These are phyloP conservation scores for Aechmea fasciata DNA, from an alignment of 176 grass and related monocot genomes.

Conservation along the genomic window DNA sequence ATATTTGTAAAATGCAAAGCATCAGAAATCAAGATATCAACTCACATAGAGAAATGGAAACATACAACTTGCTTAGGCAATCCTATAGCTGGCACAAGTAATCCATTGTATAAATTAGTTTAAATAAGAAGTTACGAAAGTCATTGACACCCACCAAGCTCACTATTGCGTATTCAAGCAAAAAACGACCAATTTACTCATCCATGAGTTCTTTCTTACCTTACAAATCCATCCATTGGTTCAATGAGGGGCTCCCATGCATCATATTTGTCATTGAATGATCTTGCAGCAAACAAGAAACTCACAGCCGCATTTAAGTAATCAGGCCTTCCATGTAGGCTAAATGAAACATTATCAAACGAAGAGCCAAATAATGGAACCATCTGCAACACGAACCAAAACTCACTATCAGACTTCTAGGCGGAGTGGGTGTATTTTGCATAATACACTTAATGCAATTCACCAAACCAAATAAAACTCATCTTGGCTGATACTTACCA, in stretches of 20 bases:
- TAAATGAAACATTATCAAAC: constrained; percentile 61
- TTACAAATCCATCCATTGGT: constrained; percentile 91
- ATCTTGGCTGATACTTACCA: constrained; percentile 39
- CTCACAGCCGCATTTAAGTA: constrained; percentile 74
- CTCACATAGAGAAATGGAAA: background rate
- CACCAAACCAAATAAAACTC: background rate
- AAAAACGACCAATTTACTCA: background rate
- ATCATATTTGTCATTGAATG: constrained; percentile 88
- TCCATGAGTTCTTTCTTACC: constrained; percentile 25
- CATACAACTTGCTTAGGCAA: background rate
- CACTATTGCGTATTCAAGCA: background rate
- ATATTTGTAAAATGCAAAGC: constrained; percentile 7
- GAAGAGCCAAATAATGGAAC: constrained; percentile 79
- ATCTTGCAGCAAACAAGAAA: constrained; percentile 70
- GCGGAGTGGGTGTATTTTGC: too few species aligned
- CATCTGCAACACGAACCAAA: constrained; percentile 46
- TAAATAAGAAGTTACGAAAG: background rate
- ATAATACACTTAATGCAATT: background rate
- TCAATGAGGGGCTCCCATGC: constrained; percentile 95
- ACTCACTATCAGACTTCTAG: too few species aligned
- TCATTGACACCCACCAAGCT: too few species aligned
- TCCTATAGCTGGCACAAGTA: background rate
- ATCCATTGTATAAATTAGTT: background rate
- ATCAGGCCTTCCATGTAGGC: constrained; percentile 63
- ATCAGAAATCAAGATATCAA: constrained; percentile 14